These are phyloP conservation scores for Apophysomyces sp. DNA, from an alignment of 371 early-diverging fungal genomes.

Conservation along the genomic window DNA sequence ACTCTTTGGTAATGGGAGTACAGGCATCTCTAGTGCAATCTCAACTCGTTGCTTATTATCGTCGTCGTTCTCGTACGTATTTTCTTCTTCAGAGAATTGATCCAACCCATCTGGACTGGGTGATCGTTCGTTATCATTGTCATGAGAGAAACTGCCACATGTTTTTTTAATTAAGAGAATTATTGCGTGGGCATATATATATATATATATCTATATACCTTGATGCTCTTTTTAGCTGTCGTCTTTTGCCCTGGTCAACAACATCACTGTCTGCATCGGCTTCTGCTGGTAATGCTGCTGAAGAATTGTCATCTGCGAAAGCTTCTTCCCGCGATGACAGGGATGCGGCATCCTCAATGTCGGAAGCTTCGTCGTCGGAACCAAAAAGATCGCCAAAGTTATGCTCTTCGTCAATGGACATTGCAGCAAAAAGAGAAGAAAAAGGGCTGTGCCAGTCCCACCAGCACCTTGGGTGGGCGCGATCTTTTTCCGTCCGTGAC, in stretches of 20 bases:
- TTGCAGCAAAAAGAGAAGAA: not conserved
- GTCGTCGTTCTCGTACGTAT: slow-evolving; percentile 7
- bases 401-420: slow-evolving; percentile 20
- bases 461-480: too few species aligned
- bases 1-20: slow-evolving; percentile 35
- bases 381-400: slow-evolving; percentile 50
- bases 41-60: slow-evolving; percentile 37
- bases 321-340: slow-evolving; percentile 21
- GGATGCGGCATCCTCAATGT: slow-evolving; percentile 38
- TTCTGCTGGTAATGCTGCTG: slow-evolving; percentile 15
- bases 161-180: not conserved
- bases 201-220: slow-evolving; percentile 19
- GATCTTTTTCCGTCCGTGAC: too few species aligned
- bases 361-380: slow-evolving; percentile 49
- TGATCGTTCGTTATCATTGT: slow-evolving; percentile 17
- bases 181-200: slow-evolving; percentile 15
- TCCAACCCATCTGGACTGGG: not conserved
- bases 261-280: slow-evolving; percentile 14
- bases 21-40: slow-evolving; percentile 35
- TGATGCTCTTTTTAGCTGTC: slow-evolving; percentile 1
- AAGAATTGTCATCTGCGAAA: slow-evolving; percentile 8
- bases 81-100: not conserved
- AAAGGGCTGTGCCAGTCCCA: not conserved
- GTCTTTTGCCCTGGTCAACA: slow-evolving; percentile 13
- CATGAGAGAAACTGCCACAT: not conserved